A percentile compares a stretch with the other conserved stretches of the same genome.
Evolutionary conservation across 768 basidiomycete species (phyloP).

Genomic region (Clavulina sp.): DNA sequence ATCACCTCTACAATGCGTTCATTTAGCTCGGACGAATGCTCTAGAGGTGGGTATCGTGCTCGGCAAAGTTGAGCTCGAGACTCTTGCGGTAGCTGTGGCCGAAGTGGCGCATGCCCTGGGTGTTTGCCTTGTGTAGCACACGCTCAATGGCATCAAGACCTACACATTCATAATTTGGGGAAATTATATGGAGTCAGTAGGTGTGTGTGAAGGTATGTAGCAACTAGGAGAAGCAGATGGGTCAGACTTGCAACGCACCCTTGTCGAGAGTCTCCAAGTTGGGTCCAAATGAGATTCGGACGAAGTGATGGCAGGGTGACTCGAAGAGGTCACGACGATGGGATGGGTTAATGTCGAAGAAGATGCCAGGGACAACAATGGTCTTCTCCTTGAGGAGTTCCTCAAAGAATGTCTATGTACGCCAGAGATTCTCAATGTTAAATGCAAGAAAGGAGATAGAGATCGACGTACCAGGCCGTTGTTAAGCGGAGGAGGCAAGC

Average conservation of each 20-base stretch:
- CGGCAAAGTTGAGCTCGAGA: no score
- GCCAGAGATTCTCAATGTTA: slow-evolving; percentile 16
- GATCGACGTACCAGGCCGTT: slow-evolving; percentile 51
- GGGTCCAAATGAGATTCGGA: slow-evolving; percentile 75
- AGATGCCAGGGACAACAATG: slow-evolving; percentile 77
- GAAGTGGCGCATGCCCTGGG: slow-evolving; percentile 34
- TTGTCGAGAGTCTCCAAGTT: slow-evolving; percentile 62
- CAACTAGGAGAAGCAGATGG: background rate
- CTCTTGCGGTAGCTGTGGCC: slow-evolving; percentile 41
- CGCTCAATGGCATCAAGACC: slow-evolving; percentile 75
- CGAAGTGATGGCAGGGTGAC: slow-evolving; percentile 80
- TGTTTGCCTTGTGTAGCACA: slow-evolving; percentile 38
- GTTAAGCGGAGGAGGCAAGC: slow-evolving; percentile 64
- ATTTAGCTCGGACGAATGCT: no score
- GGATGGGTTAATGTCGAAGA: slow-evolving; percentile 35
- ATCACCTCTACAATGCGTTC: no score
- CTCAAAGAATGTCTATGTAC: slow-evolving; percentile 62
- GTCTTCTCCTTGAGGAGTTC: slow-evolving; percentile 81
- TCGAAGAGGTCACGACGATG: slow-evolving; percentile 76
- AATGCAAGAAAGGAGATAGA: background rate
- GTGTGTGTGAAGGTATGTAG: slow-evolving; percentile 1
- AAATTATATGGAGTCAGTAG: background rate
- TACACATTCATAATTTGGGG: slow-evolving; percentile 15
- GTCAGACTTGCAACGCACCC: slow-evolving; percentile 36
- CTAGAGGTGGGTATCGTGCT: no score